Evolutionary conservation across 345 rosid genomes (phyloP).

Genomic region (Brassica carinata): DNA sequence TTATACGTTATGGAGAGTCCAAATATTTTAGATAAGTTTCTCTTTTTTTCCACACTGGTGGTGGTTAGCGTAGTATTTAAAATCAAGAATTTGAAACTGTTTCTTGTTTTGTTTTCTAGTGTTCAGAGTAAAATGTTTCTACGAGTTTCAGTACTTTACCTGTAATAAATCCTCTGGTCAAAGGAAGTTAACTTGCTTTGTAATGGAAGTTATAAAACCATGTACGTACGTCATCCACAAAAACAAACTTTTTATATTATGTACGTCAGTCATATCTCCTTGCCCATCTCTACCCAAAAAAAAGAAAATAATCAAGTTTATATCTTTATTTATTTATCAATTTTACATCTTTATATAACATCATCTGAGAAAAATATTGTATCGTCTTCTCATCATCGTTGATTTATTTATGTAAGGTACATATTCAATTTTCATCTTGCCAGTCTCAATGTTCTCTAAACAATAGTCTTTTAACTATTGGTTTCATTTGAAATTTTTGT

Average conservation of each 20-base stretch:
- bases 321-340: neutral
- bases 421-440: neutral
- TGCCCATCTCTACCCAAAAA: neutral
- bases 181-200: slow-evolving; percentile 20
- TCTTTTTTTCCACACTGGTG: neutral
- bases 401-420: neutral
- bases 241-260: neutral
- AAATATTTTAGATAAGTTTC: slow-evolving; percentile 16
- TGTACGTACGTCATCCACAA: slow-evolving; percentile 3
- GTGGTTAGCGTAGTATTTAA: neutral
- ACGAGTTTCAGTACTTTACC: slow-evolving; percentile 23
- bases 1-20: slow-evolving; percentile 12
- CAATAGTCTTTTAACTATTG: neutral
- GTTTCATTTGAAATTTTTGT: neutral
- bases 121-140: slow-evolving; percentile 12
- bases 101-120: slow-evolving; percentile 21
- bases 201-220: slow-evolving; percentile 9
- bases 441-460: neutral
- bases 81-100: neutral
- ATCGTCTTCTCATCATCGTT: neutral
- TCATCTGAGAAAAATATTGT: neutral
- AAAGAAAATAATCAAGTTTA: neutral
- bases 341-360: no score
- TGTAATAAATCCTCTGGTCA: slow-evolving; percentile 24
- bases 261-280: neutral